Percentiles rank a stretch among this genome's conserved stretches.
Evolutionary conservation across 106 monocot species (phyloP).

Genomic region (Dendrobium nobile): DNA sequence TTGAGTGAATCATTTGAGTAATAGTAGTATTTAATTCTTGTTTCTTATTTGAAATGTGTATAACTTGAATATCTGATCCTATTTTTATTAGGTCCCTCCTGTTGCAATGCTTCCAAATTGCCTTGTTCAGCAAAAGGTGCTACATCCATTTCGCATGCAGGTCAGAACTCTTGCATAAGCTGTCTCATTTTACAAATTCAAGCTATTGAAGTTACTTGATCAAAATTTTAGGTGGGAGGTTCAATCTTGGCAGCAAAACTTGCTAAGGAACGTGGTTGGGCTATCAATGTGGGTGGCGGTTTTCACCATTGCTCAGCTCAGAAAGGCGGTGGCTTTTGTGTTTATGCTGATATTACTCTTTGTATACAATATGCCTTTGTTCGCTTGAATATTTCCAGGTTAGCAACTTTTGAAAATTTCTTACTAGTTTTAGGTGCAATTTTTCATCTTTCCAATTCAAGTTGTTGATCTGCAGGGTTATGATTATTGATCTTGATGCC

Average conservation of each 20-base stretch:
- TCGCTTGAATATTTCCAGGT: constrained; percentile 83
- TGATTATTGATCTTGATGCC: constrained; percentile 99
- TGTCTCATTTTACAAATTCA: background rate
- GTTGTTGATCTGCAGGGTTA: constrained; percentile 44
- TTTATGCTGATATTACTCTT: constrained; percentile 92
- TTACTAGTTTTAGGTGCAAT: background rate
- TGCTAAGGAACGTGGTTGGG: constrained; percentile 91
- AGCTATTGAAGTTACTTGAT: background rate
- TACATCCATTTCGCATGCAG: constrained; percentile 87
- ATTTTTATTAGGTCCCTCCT: constrained; percentile 68
- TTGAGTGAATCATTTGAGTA: background rate
- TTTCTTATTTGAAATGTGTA: constrained; percentile 1
- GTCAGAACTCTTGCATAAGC: constrained; percentile 16
- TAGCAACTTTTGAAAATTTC: background rate
- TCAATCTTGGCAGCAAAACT: constrained; percentile 87
- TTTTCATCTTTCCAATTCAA: background rate
- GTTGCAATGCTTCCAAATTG: constrained; percentile 80
- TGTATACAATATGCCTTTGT: constrained; percentile 88
- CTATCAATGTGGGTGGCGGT: constrained; percentile 96
- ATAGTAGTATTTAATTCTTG: background rate
- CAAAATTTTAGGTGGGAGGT: constrained; percentile 62
- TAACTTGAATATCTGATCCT: background rate
- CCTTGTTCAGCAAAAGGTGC: constrained; percentile 72
- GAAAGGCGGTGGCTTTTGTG: constrained; percentile 94
- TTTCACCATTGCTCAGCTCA: constrained; percentile 96